phyloP scores from a whole-genome alignment of 805 yeast genomes.

The Saccharomycopsis lassenensis region DNA sequence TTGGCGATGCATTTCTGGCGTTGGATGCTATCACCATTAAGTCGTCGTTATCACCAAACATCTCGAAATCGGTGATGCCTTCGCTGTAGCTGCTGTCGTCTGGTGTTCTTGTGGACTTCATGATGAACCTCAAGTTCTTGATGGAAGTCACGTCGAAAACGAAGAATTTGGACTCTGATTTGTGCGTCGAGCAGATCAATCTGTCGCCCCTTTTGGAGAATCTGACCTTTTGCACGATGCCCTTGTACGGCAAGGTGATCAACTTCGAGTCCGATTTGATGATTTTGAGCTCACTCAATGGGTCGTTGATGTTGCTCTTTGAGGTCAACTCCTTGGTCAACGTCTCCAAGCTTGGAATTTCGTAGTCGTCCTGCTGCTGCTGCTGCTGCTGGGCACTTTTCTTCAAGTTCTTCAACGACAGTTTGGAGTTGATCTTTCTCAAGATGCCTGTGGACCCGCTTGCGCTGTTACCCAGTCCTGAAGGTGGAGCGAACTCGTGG shows the following conservation, averaged over 20 bases:
- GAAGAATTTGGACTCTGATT: constrained; percentile 63
- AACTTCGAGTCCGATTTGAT: constrained; percentile 47
- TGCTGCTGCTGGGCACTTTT: constrained; percentile 4
- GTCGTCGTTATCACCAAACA: constrained; percentile 52
- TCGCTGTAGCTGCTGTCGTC: constrained; percentile 66
- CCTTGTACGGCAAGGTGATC: constrained; percentile 75
- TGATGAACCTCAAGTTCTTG: constrained; percentile 50
- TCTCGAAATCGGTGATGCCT: constrained; percentile 73
- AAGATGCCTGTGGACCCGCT: constrained; percentile 1
- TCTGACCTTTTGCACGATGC: constrained; percentile 63
- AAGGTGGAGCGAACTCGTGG: background rate
- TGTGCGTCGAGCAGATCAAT: constrained; percentile 8
- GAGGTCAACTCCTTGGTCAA: background rate
- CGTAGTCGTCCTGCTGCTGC: background rate
- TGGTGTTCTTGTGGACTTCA: constrained; percentile 54
- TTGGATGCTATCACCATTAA: constrained; percentile 47
- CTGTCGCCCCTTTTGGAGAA: constrained; percentile 57
- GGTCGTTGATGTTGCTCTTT: no score
- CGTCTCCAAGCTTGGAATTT: background rate
- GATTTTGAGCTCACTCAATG: constrained; percentile 16
- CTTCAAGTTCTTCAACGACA: constrained; percentile 7
- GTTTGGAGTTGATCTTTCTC: constrained; percentile 8
- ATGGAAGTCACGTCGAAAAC: constrained; percentile 57
- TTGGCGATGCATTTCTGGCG: constrained; percentile 55
- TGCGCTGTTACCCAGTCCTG: no score